phyloP scores from a whole-genome alignment of 768 basidiomycete species.

The Auriculariales sp. region DNA sequence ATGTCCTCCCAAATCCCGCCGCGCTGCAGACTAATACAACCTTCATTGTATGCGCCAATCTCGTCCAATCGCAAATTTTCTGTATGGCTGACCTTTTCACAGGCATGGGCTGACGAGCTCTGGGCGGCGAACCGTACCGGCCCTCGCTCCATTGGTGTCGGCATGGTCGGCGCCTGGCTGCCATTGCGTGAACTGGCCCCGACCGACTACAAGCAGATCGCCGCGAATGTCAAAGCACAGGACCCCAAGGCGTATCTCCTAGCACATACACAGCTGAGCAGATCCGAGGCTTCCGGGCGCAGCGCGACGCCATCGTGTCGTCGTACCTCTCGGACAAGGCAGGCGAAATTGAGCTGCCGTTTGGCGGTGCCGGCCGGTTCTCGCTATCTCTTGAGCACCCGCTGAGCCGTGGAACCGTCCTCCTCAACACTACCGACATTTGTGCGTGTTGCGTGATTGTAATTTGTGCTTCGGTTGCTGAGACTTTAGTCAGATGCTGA shows the following conservation, averaged over 20 bases:
- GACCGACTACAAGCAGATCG: neutral
- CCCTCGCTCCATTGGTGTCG: neutral
- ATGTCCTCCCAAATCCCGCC: neutral
- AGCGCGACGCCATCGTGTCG: neutral
- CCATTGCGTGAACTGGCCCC: neutral
- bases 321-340: neutral
- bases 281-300: neutral
- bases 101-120: neutral
- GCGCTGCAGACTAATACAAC: neutral
- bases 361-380: neutral
- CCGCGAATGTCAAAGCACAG: neutral
- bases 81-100: no score
- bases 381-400: conserved; percentile 3
- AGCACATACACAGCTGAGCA: neutral
- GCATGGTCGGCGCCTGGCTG: neutral
- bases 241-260: neutral
- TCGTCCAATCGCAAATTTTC: no score
- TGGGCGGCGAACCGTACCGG: neutral
- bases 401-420: conserved; percentile 2
- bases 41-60: no score
- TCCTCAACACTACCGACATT: neutral
- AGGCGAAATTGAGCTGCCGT: neutral
- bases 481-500: no score
- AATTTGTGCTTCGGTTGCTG: no score
- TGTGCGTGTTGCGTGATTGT: no score